A percentile compares a stretch with the other conserved stretches of the same genome.
Evolutionary conservation across 2,329 filamentous ascomycete genomes (phyloP).

Genomic region (Xylaria sp.): DNA sequence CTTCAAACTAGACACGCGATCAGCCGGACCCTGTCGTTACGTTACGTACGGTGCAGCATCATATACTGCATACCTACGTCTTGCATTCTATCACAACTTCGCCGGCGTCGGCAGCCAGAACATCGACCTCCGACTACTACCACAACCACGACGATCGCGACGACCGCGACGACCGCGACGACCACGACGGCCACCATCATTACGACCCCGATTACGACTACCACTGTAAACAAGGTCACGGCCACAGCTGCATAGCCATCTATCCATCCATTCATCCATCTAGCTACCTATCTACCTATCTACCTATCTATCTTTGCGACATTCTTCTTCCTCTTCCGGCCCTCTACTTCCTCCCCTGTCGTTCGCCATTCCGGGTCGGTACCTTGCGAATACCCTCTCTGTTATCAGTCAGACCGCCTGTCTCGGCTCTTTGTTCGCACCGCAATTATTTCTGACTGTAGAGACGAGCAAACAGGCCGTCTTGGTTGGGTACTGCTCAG

Average conservation of each 20-base stretch:
- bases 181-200: background rate
- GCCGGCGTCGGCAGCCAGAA: background rate
- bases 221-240: too few relatives aligned
- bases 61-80: background rate
- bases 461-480: background rate
- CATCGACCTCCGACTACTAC: background rate
- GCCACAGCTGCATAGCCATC: too few relatives aligned
- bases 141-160: background rate
- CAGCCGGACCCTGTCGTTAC: background rate
- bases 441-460: background rate
- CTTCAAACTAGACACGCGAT: background rate
- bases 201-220: background rate
- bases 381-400: background rate
- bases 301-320: background rate
- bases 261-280: background rate
- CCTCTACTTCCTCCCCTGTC: background rate
- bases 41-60: background rate
- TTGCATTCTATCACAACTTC: background rate
- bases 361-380: background rate
- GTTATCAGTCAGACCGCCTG: constrained; percentile 9
- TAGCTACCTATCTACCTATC: background rate
- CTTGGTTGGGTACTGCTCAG: background rate
- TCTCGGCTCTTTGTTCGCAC: constrained; percentile 9
- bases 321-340: background rate
- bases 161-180: background rate